Conservation (phyloP, 495 filamentous ascomycete genomes). For the Xylaria venustula region DNA sequence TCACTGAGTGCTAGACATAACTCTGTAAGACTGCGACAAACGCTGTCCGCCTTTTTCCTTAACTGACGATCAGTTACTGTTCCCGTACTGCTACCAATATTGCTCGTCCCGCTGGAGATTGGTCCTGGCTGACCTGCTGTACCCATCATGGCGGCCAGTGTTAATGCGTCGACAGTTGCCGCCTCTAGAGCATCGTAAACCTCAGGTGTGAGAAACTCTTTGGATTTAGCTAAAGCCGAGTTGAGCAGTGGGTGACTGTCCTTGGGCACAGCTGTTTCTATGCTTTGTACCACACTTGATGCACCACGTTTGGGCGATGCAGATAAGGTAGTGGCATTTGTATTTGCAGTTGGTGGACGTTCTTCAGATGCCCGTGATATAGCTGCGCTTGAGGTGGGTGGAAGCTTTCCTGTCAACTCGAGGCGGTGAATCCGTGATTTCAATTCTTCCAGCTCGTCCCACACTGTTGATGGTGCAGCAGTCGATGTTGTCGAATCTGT, state of each 20-base stretch:
- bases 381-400: conserved; percentile 73
- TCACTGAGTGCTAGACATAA: conserved; percentile 84
- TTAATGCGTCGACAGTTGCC: conserved; percentile 76
- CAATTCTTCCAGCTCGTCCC: conserved; percentile 96
- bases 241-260: conserved; percentile 76
- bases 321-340: conserved; percentile 89
- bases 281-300: conserved; percentile 40
- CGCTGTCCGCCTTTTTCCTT: conserved; percentile 83
- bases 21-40: conserved; percentile 91
- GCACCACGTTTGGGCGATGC: conserved; percentile 73
- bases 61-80: conserved; percentile 76
- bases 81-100: conserved; percentile 56
- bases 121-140: conserved; percentile 58
- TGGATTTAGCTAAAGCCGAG: conserved; percentile 75
- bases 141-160: conserved; percentile 72
- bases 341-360: conserved; percentile 84
- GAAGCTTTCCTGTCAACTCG: conserved; percentile 86
- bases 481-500: conserved; percentile 85
- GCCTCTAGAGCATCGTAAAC: conserved; percentile 80
- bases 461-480: conserved; percentile 86
- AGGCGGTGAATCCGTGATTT: conserved; percentile 91
- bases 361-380: conserved; percentile 75
- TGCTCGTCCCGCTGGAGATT: conserved; percentile 60
- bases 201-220: conserved; percentile 61
- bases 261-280: conserved; percentile 28